Percentiles rank a stretch among this genome's conserved stretches.
phyloP scores from a whole-genome alignment of 805 yeast species.

The Wickerhamiella azyma region DNA sequence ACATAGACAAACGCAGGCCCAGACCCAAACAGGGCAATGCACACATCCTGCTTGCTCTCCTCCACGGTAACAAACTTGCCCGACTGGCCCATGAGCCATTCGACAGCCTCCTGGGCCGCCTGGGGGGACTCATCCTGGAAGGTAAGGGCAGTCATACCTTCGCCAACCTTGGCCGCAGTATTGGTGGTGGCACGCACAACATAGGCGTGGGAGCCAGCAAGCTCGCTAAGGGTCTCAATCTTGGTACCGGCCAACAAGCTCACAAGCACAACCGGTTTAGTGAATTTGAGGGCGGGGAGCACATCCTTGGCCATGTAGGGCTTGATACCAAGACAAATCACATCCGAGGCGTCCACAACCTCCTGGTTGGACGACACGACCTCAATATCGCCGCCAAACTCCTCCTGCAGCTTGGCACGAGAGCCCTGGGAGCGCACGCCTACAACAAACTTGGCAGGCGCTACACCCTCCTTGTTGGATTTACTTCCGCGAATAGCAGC shows the following conservation, averaged over 20 bases:
- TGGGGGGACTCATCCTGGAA: slow-evolving; percentile 39
- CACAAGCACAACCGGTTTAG: slow-evolving; percentile 37
- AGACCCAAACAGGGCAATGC: slow-evolving; percentile 88
- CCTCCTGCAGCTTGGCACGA: slow-evolving; percentile 34
- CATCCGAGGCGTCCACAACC: slow-evolving; percentile 52
- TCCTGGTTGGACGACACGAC: slow-evolving; percentile 34
- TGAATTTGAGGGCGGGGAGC: slow-evolving; percentile 39
- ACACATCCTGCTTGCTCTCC: slow-evolving; percentile 92
- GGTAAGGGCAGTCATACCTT: slow-evolving; percentile 89
- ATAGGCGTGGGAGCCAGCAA: slow-evolving; percentile 26
- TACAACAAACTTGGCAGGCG: slow-evolving; percentile 64
- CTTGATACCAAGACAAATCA: slow-evolving; percentile 74
- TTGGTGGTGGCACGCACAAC: slow-evolving; percentile 95
- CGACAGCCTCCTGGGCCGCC: slow-evolving; percentile 19
- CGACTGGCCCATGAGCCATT: slow-evolving; percentile 31
- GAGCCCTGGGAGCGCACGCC: slow-evolving; percentile 50
- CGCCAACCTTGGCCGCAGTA: slow-evolving; percentile 87
- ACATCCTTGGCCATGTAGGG: slow-evolving; percentile 65
- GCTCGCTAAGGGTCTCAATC: slow-evolving; percentile 45
- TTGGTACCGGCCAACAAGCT: slow-evolving; percentile 91
- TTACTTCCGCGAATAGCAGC: slow-evolving; percentile 46
- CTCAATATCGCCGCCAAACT: slow-evolving; percentile 40
- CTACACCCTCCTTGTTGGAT: slow-evolving; percentile 28
- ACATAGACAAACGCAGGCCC: slow-evolving; percentile 90
- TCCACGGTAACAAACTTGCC: slow-evolving; percentile 30